A percentile compares a stretch with the other conserved stretches of the same genome.
phyloP scores from a whole-genome alignment of 1,284 basidiomycete genomes.

The Sutorius eximius region DNA sequence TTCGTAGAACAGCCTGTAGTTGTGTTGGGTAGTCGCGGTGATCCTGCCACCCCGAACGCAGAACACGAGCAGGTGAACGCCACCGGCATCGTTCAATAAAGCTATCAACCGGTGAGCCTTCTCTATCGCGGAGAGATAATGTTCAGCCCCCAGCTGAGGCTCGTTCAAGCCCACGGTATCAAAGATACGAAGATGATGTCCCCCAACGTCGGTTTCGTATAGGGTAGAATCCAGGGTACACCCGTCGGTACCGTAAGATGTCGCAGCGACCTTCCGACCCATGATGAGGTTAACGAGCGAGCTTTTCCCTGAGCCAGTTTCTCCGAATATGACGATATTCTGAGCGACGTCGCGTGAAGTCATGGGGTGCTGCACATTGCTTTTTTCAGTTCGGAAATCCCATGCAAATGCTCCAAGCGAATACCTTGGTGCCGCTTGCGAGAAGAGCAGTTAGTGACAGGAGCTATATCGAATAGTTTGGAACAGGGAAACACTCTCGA shows the following conservation, averaged over 20 bases:
- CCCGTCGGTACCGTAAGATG: conserved; percentile 30
- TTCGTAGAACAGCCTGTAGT: conserved; percentile 34
- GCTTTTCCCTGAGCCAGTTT: conserved; percentile 37
- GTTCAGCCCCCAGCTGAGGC: conserved; percentile 29
- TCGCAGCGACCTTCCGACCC: conserved; percentile 22
- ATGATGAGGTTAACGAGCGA: conserved; percentile 35
- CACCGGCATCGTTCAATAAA: conserved; percentile 24
- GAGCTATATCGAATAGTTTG: conserved; percentile 1
- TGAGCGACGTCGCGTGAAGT: conserved; percentile 12
- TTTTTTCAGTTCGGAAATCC: conserved; percentile 8
- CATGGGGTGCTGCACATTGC: conserved; percentile 15
- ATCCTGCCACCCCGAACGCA: conserved; percentile 35
- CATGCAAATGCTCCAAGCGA: background rate
- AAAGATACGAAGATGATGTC: conserved; percentile 23
- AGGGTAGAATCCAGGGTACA: conserved; percentile 30
- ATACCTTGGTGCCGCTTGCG: conserved; percentile 15
- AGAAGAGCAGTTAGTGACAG: background rate
- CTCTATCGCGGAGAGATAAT: conserved; percentile 31
- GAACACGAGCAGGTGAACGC: conserved; percentile 33
- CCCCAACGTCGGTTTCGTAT: conserved; percentile 21
- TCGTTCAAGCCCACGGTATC: conserved; percentile 35
- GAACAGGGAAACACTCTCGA: background rate
- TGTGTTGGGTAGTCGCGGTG: conserved; percentile 32
- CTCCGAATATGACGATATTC: conserved; percentile 30
- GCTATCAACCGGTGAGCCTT: conserved; percentile 28